Evolutionary conservation across 768 basidiomycete species (phyloP).

Genomic region (Suillus hirtellus): DNA sequence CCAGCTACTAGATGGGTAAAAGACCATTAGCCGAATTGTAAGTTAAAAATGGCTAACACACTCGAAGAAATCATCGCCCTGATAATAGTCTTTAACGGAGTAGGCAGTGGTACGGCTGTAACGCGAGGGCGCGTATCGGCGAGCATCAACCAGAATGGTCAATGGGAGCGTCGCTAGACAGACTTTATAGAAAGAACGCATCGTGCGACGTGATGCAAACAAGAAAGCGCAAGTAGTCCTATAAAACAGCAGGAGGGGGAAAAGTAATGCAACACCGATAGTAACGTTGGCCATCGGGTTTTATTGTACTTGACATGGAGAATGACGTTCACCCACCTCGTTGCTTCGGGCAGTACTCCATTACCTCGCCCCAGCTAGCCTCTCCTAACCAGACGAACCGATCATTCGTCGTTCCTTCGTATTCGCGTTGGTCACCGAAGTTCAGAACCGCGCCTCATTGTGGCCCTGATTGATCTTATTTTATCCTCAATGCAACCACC

Average conservation of each 20-base stretch:
- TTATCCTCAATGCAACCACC: not conserved
- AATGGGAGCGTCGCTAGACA: slow-evolving; percentile 34
- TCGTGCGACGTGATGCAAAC: slow-evolving; percentile 15
- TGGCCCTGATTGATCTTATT: not conserved
- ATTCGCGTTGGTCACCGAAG: not conserved
- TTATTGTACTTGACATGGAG: not conserved
- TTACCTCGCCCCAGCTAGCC: not conserved
- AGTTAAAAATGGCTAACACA: slow-evolving; percentile 28
- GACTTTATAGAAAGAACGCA: slow-evolving; percentile 33
- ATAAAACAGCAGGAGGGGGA: not conserved
- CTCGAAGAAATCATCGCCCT: slow-evolving; percentile 62
- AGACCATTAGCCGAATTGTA: slow-evolving; percentile 1
- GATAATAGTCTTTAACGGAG: slow-evolving; percentile 39
- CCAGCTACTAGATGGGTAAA: slow-evolving; percentile 50
- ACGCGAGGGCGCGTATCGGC: slow-evolving; percentile 21
- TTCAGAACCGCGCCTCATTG: too few relatives aligned
- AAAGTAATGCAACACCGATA: not conserved
- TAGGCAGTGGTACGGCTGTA: slow-evolving; percentile 33
- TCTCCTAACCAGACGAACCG: not conserved
- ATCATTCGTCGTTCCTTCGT: not conserved
- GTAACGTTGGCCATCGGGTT: not conserved
- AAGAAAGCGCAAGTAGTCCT: not conserved
- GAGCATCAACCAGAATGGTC: slow-evolving; percentile 38
- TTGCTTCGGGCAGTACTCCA: not conserved
- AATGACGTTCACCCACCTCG: not conserved